A percentile compares a stretch with the other conserved stretches of the same genome.
Conservation (phyloP, 2,329 filamentous ascomycete species). For the Aspergillus tanneri region DNA sequence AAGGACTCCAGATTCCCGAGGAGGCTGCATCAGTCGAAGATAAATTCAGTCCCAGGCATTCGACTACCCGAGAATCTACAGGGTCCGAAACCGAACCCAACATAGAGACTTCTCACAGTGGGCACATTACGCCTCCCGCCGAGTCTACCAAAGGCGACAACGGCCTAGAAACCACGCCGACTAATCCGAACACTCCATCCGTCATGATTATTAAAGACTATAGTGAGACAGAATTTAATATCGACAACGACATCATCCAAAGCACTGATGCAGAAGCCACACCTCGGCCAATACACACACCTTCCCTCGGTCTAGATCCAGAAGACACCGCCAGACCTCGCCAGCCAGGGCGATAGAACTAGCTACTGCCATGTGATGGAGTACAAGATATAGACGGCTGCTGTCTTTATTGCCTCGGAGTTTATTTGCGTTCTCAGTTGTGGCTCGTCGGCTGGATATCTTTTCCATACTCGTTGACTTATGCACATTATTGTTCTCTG, state of each 20-base stretch:
- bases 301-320: constrained; percentile 26
- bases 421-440: not conserved
- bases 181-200: constrained; percentile 20
- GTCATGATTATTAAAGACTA: constrained; percentile 24
- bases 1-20: constrained; percentile 36
- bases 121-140: constrained; percentile 34
- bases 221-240: constrained; percentile 12
- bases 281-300: constrained; percentile 33
- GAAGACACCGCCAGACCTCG: constrained; percentile 27
- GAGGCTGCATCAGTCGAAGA: constrained; percentile 36
- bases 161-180: not conserved
- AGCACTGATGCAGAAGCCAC: constrained; percentile 35
- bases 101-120: constrained; percentile 18
- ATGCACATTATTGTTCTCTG: constrained; percentile 1
- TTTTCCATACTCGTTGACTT: too few relatives aligned
- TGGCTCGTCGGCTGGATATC: too few relatives aligned
- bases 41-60: constrained; percentile 24
- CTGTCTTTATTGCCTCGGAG: not conserved
- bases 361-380: not conserved
- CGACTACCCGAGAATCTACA: constrained; percentile 15
- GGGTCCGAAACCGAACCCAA: constrained; percentile 6
- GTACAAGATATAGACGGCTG: not conserved
- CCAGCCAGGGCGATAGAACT: constrained; percentile 24
- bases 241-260: constrained; percentile 23
- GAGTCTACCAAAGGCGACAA: constrained; percentile 14